These are phyloP conservation scores for Claviceps fusiformis DNA, from an alignment of 2,329 filamentous ascomycete species.

Conservation along the genomic window DNA sequence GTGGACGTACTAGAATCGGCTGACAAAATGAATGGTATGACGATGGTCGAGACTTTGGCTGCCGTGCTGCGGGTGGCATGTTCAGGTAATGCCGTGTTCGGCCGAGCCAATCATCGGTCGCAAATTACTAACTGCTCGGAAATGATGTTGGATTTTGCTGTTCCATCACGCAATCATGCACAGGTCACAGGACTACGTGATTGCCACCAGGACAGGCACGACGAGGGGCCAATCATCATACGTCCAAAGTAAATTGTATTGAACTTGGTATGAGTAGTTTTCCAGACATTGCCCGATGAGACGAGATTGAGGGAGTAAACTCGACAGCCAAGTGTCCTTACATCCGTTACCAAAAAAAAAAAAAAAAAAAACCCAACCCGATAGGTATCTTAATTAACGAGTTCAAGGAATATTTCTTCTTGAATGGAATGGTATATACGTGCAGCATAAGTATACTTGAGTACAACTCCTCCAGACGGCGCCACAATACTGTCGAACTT, in stretches of 20 bases:
- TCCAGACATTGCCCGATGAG: background rate
- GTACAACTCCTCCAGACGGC: too few relatives aligned
- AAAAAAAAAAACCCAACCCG: too few relatives aligned
- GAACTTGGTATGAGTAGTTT: too few relatives aligned
- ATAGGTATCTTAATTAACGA: too few relatives aligned
- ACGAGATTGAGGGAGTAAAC: background rate
- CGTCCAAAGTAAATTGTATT: too few relatives aligned
- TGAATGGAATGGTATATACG: too few relatives aligned
- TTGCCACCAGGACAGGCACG: background rate
- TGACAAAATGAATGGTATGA: background rate
- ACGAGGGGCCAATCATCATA: too few relatives aligned
- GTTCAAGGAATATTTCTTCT: too few relatives aligned
- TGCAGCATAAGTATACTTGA: too few relatives aligned
- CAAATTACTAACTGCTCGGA: conserved; percentile 5
- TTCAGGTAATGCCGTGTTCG: conserved; percentile 5
- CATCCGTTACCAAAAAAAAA: too few relatives aligned
- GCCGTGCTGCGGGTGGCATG: conserved; percentile 3
- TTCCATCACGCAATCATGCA: background rate
- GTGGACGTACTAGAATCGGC: background rate
- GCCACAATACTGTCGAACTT: too few relatives aligned
- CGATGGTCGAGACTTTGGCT: background rate
- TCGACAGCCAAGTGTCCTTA: too few relatives aligned
- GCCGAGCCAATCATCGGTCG: conserved; percentile 11
- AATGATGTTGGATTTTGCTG: background rate
- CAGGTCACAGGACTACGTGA: background rate